phyloP scores from a whole-genome alignment of 1,284 basidiomycete genomes.

The Golubevia pallescens region DNA sequence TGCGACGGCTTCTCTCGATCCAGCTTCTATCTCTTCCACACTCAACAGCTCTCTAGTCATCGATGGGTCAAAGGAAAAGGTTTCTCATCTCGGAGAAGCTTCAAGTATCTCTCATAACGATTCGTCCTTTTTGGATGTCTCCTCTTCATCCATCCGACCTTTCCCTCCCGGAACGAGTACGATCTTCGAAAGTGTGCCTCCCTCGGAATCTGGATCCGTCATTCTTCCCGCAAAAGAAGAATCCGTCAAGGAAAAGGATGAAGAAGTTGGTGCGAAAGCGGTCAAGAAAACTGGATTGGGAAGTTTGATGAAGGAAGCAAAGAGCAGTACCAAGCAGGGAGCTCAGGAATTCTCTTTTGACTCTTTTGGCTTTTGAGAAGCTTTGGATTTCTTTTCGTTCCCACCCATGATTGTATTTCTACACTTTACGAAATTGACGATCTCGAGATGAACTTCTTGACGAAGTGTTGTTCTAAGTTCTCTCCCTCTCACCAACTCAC shows the following conservation, averaged over 20 bases:
- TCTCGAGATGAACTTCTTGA: too few species aligned
- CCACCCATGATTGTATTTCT: too few species aligned
- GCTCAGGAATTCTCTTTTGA: slow-evolving; percentile 44
- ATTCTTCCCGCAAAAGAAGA: background rate
- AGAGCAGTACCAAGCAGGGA: slow-evolving; percentile 33
- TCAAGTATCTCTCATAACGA: slow-evolving; percentile 21
- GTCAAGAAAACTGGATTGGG: slow-evolving; percentile 29
- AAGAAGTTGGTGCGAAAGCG: background rate
- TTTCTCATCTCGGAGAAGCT: slow-evolving; percentile 18
- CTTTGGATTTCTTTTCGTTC: too few species aligned
- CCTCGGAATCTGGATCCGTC: too few species aligned
- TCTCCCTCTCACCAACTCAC: too few species aligned
- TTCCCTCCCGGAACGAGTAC: background rate
- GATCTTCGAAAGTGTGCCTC: background rate
- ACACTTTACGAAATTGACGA: too few species aligned
- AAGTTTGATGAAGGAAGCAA: slow-evolving; percentile 31
- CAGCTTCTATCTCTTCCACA: slow-evolving; percentile 8
- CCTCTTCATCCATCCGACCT: too few species aligned
- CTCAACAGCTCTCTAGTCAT: slow-evolving; percentile 23
- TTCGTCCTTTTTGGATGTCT: slow-evolving; percentile 20
- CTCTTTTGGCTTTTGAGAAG: slow-evolving; percentile 45
- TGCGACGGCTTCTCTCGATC: slow-evolving; percentile 11
- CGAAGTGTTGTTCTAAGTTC: too few species aligned
- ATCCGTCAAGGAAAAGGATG: background rate
- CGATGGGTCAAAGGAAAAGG: slow-evolving; percentile 20